phyloP scores from a whole-genome alignment of 2,329 filamentous ascomycete genomes.

The Paracamarosporium sp. region DNA sequence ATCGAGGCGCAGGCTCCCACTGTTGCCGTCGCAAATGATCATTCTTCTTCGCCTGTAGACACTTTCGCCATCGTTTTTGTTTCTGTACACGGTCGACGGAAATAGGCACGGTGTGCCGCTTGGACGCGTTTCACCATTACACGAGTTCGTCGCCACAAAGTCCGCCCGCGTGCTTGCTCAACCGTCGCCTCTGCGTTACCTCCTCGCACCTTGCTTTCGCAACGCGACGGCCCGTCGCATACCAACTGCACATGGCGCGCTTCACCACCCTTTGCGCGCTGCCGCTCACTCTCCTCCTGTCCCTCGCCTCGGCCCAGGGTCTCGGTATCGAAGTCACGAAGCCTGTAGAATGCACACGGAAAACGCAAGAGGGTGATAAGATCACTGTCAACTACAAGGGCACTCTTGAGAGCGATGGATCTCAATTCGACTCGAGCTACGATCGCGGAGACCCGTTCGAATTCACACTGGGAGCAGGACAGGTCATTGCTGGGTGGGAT shows the following conservation, averaged over 20 bases:
- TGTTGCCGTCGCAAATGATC: not conserved
- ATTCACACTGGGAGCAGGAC: constrained; percentile 80
- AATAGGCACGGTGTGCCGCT: constrained; percentile 2
- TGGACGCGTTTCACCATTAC: constrained; percentile 6
- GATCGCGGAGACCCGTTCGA: constrained; percentile 76
- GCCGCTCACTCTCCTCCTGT: constrained; percentile 25
- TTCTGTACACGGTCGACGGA: not conserved
- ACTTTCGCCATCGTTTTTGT: not conserved
- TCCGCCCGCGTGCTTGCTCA: constrained; percentile 5
- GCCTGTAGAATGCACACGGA: constrained; percentile 51
- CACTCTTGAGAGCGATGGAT: constrained; percentile 64
- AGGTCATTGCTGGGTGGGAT: constrained; percentile 96
- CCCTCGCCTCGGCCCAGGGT: constrained; percentile 28
- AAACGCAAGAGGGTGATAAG: constrained; percentile 54
- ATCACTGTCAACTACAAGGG: constrained; percentile 59
- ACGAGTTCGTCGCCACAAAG: not conserved
- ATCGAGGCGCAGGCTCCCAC: constrained; percentile 5
- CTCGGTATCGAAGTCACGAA: constrained; percentile 53
- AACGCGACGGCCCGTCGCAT: constrained; percentile 6
- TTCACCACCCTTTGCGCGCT: constrained; percentile 28
- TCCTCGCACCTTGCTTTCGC: not conserved
- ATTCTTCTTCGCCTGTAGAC: not conserved
- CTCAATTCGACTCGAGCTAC: constrained; percentile 85
- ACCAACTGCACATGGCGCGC: constrained; percentile 35
- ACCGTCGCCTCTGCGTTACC: not conserved